These are phyloP conservation scores for Sugiyamaella valdiviana DNA, from an alignment of 805 yeast species.

Conservation along the genomic window DNA sequence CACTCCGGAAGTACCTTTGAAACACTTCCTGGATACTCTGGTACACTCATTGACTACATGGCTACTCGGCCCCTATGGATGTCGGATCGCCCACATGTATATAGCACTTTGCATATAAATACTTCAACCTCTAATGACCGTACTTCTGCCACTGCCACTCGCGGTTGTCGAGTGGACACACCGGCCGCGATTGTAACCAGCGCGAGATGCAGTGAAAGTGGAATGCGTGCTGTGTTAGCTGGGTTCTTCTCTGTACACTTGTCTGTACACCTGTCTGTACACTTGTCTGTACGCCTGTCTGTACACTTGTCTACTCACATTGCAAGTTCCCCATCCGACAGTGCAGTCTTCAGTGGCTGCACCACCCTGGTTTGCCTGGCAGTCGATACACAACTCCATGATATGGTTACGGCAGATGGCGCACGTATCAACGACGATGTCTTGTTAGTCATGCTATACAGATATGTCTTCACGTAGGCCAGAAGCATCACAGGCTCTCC, in stretches of 20 bases:
- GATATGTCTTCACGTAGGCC: not conserved
- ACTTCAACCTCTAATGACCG: constrained; percentile 44
- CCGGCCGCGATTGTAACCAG: constrained; percentile 92
- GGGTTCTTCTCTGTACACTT: no score
- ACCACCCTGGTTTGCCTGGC: constrained; percentile 76
- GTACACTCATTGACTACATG: no score
- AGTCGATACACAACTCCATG: constrained; percentile 96
- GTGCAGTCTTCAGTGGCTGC: constrained; percentile 68
- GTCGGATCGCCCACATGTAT: not conserved
- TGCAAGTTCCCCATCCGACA: constrained; percentile 96
- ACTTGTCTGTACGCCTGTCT: no score
- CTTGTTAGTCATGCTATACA: not conserved
- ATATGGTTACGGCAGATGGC: constrained; percentile 97
- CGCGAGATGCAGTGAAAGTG: constrained; percentile 94
- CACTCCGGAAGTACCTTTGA: no score
- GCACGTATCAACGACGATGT: constrained; percentile 88
- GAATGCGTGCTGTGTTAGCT: constrained; percentile 66
- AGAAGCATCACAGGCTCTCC: no score
- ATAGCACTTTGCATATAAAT: constrained; percentile 6
- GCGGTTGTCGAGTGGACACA: constrained; percentile 92
- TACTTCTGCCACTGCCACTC: constrained; percentile 78
- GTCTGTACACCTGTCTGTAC: no score
- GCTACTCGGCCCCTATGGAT: no score
- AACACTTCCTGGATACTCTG: no score
- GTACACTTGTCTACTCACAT: constrained; percentile 37